phyloP scores from a whole-genome alignment of 225 moss, liverwort and hornwort species.

The Lunularia cruciata region DNA sequence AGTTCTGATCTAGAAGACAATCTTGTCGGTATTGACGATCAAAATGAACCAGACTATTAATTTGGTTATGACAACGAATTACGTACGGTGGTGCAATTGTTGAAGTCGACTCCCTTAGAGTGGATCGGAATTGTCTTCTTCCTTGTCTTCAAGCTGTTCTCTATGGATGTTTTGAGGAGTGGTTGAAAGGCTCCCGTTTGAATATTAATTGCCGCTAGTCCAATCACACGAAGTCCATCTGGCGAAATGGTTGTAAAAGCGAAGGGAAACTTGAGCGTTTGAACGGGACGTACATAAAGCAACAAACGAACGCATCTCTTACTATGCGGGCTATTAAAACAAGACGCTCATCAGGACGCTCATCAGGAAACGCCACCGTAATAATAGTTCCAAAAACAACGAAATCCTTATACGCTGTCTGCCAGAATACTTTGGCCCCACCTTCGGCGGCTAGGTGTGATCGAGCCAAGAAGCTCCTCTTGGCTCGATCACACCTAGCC shows the following conservation, averaged over 20 bases:
- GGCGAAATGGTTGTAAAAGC: conserved; percentile 32
- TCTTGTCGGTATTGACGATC: too few species aligned
- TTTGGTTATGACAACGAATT: too few species aligned
- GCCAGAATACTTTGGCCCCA: conserved; percentile 32
- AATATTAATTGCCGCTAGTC: conserved; percentile 51
- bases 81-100: conserved; percentile 36
- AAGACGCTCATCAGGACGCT: not conserved
- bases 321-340: too few species aligned
- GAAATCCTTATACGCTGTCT: conserved; percentile 33
- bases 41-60: too few species aligned
- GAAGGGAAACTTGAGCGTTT: not conserved
- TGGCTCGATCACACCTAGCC: too few species aligned
- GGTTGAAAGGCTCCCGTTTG: conserved; percentile 29
- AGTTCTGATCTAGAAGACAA: too few species aligned
- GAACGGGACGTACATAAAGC: too few species aligned
- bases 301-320: too few species aligned
- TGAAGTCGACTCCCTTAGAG: conserved; percentile 11
- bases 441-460: conserved; percentile 20
- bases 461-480: conserved; percentile 44
- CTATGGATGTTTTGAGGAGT: conserved; percentile 25
- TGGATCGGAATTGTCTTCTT: conserved; percentile 11
- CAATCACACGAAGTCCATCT: conserved; percentile 35
- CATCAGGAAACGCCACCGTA: conserved; percentile 44
- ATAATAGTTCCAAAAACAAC: conserved; percentile 40
- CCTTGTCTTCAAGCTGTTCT: conserved; percentile 19